Conservation (phyloP, 108 stramenopile species). For the Schizochytrium sp. region DNA sequence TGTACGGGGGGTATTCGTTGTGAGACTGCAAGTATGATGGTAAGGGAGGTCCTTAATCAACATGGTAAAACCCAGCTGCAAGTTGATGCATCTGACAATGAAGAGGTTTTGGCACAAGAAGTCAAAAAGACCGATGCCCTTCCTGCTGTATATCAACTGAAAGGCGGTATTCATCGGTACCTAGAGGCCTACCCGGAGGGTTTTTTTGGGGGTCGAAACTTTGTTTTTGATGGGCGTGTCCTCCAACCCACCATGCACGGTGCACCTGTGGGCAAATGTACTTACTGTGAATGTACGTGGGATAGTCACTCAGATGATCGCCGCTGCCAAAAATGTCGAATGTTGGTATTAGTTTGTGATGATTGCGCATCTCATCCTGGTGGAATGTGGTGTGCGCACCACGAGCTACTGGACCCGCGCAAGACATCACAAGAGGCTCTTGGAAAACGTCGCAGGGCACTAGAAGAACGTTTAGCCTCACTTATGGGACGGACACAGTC, state of each 20-base stretch:
- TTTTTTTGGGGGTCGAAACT: slow-evolving; percentile 6
- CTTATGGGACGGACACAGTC: no score
- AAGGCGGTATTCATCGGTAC: slow-evolving; percentile 42
- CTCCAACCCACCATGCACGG: neutral
- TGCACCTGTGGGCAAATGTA: neutral
- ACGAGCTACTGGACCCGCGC: no score
- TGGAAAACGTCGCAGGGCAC: no score
- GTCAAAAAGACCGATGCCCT: neutral
- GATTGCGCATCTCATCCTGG: no score
- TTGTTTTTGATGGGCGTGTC: slow-evolving; percentile 31
- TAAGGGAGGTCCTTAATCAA: slow-evolving; percentile 49
- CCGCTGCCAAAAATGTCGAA: neutral
- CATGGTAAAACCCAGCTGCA: neutral
- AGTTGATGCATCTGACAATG: neutral
- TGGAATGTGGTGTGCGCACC: no score
- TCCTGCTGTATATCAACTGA: slow-evolving; percentile 3
- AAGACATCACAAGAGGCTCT: no score
- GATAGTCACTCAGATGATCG: neutral
- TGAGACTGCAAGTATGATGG: slow-evolving; percentile 45
- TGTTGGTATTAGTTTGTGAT: no score
- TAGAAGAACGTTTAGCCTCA: no score
- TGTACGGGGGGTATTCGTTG: slow-evolving; percentile 56
- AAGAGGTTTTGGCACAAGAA: neutral
- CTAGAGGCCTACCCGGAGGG: slow-evolving; percentile 45
- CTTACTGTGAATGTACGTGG: neutral